phyloP scores from a whole-genome alignment of 148 eudicot species.

The Selenicereus undatus region DNA sequence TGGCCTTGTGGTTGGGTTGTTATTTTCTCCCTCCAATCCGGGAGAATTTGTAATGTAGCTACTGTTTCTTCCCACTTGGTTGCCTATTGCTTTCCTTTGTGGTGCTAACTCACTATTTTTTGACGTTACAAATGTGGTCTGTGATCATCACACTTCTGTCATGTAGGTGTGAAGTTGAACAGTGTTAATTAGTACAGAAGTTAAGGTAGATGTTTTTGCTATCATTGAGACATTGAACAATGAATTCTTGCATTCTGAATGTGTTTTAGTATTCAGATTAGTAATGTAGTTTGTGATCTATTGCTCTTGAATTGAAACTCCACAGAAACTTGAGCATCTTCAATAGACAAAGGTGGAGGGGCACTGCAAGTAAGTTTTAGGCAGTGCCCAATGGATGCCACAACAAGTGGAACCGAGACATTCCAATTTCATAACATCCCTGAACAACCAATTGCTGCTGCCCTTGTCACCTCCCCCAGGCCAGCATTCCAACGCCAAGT shows the following conservation, averaged over 20 bases:
- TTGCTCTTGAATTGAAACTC: constrained; percentile 6
- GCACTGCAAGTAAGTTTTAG: constrained; percentile 49
- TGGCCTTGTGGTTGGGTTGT: background rate
- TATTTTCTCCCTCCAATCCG: background rate
- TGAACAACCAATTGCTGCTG: constrained; percentile 57
- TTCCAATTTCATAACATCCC: constrained; percentile 64
- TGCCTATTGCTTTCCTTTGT: background rate
- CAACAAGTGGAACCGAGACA: constrained; percentile 66
- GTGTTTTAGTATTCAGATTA: background rate
- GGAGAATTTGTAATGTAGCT: background rate
- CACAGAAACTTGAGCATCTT: constrained; percentile 4
- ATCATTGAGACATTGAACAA: background rate
- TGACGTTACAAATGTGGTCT: constrained; percentile 7
- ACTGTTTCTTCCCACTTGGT: background rate
- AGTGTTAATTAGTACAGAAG: constrained; percentile 22
- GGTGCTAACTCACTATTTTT: background rate
- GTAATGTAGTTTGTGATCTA: constrained; percentile 14
- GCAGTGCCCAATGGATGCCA: constrained; percentile 91
- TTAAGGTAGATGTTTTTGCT: constrained; percentile 35
- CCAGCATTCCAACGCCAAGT: constrained; percentile 56
- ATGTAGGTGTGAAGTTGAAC: constrained; percentile 46
- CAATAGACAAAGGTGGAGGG: constrained; percentile 24
- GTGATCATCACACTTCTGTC: constrained; percentile 23
- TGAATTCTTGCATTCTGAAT: background rate
- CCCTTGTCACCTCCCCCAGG: constrained; percentile 43